Evolutionary conservation across 352 stramenopile genomes (phyloP).

Genomic region (Blastocystis sp.): DNA sequence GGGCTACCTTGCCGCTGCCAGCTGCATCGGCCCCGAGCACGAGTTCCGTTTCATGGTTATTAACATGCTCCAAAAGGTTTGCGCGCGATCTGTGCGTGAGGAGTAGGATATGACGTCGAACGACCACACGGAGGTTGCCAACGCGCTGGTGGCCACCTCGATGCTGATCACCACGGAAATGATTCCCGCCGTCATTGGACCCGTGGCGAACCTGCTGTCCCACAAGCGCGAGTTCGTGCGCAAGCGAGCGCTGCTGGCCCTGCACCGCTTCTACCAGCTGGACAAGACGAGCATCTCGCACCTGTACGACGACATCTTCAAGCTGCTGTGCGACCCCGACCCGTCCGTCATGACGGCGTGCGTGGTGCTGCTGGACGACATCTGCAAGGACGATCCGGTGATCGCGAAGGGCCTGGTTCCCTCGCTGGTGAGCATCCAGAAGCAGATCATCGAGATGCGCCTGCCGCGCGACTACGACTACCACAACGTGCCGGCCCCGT

Average conservation of each 20-base stretch:
- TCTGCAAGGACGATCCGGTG: slow-evolving; percentile 82
- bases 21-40: slow-evolving; percentile 93
- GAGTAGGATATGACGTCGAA: slow-evolving; percentile 78
- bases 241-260: slow-evolving; percentile 96
- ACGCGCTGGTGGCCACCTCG: slow-evolving; percentile 89
- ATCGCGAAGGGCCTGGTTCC: slow-evolving; percentile 98
- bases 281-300: slow-evolving; percentile 86
- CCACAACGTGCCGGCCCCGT: slow-evolving; percentile 96
- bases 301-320: slow-evolving; percentile 85
- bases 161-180: slow-evolving; percentile 96
- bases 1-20: slow-evolving; percentile 74
- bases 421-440: slow-evolving; percentile 96
- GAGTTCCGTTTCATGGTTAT: slow-evolving; percentile 99
- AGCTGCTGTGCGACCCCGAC: slow-evolving; percentile 95
- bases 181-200: slow-evolving; percentile 89
- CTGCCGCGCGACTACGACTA: slow-evolving; percentile 97
- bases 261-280: slow-evolving; percentile 97
- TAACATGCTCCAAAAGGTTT: slow-evolving; percentile 94
- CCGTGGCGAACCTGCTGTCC: slow-evolving; percentile 90
- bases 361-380: slow-evolving; percentile 87
- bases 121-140: slow-evolving; percentile 86
- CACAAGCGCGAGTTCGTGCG: slow-evolving; percentile 93
- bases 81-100: neutral
- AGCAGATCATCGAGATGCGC: slow-evolving; percentile 98
- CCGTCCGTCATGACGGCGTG: slow-evolving; percentile 94